Base-by-base conservation (phyloP, 1,284 basidiomycete genomes). In the Pseudomicrostroma phylloplanum region DNA sequence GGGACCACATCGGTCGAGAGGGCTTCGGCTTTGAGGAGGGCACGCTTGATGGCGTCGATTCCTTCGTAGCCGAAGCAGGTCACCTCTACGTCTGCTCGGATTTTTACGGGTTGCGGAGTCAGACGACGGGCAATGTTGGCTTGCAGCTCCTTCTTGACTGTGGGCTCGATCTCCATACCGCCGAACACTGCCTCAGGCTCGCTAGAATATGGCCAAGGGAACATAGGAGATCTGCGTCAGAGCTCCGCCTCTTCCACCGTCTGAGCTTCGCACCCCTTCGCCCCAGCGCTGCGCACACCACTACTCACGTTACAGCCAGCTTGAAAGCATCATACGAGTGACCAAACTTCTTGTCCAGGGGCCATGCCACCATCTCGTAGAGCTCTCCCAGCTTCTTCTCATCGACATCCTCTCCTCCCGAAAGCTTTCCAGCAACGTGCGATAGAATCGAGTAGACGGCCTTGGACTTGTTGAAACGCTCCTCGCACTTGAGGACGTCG, bases 271-370 rank as follows among this genome's bases (percentile, higher is more conserved):
- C 30, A 4, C 3, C 30, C 3, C 9, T 36, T 3, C 30, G 30
- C 30, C 30, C 9, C 30, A n/a, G 30, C 30, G 4, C 30, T 36
- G 9, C 4, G 30, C 30, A 36, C 30, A 9, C 30, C 4, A 36
- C 4, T 19, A 85, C 90, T 70, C 74, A 93, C 91, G 89, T 89
- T 66, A 98, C 84, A 23, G 91, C 88, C 43, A 96, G 84, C 82
- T 98, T 98, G 85, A 98, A 99, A 0, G 94, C 94, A 80, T 98
- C 94, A 81, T 96, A 96, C 0, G 92, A 86, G 80, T 98, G 93
- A 0, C 93, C 92, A 73, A 92, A 98, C 80, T 88, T 91, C 80
- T 86, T 86, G 56, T 90, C 90, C 55, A 98, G 83, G 7, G 94
- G 94, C 92, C 94, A 99, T 6, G 86, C 91, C 69, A 97, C 86